Conservation (phyloP, 108 stramenopile genomes). For the Hondaea fermentalgiana region DNA sequence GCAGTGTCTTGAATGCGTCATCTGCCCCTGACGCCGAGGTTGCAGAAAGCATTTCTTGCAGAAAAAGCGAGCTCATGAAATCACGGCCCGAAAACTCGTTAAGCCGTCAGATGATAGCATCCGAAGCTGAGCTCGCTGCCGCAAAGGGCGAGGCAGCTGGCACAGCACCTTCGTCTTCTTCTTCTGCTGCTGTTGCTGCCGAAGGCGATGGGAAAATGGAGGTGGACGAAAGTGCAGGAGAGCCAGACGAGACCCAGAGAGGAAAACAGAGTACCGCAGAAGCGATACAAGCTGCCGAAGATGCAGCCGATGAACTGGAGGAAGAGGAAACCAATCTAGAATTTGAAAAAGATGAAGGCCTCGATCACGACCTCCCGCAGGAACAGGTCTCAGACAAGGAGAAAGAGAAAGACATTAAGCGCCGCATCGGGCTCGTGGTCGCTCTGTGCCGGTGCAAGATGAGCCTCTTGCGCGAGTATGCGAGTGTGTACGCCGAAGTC, state of each 20-base stretch:
- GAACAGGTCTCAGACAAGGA: neutral
- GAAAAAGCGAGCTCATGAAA: neutral
- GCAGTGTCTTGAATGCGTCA: neutral
- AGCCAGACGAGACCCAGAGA: neutral
- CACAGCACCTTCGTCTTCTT: neutral
- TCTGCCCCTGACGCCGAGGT: neutral
- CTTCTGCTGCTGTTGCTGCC: neutral
- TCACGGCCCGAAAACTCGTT: neutral
- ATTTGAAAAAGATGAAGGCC: neutral
- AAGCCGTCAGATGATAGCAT: neutral
- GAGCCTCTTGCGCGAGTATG: neutral
- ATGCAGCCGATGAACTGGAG: neutral
- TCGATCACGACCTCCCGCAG: neutral
- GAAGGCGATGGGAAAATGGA: neutral
- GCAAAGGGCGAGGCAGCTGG: too few species aligned
- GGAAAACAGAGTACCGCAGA: neutral
- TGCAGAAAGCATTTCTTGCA: neutral
- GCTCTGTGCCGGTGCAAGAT: neutral
- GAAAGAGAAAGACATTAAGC: neutral
- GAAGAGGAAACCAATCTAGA: neutral
- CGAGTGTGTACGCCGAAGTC: neutral
- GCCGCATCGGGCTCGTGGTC: neutral
- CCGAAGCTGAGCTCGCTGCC: neutral
- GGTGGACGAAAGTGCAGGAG: neutral
- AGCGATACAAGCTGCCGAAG: neutral